Conservation (phyloP, 2,329 filamentous ascomycete species). For the Neoarthrinium moseri region DNA sequence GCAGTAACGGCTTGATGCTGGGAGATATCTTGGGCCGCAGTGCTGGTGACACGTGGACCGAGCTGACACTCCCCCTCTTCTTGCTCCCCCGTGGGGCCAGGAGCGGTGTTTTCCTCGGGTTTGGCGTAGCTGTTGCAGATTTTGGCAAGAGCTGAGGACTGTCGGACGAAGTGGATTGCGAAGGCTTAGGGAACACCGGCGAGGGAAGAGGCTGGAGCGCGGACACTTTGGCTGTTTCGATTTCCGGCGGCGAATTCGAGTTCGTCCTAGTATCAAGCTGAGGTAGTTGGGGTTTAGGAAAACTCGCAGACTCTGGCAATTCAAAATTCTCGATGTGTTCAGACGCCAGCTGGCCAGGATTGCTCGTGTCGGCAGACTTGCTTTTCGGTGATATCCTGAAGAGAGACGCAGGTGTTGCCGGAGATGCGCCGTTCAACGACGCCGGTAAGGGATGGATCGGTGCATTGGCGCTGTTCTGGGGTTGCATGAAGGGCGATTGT, state of each 20-base stretch:
- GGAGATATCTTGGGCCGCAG: constrained; percentile 87
- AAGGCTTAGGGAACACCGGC: constrained; percentile 41
- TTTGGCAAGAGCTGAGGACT: constrained; percentile 64
- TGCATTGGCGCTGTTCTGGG: constrained; percentile 41
- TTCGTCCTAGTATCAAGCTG: constrained; percentile 52
- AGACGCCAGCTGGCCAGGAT: constrained; percentile 40
- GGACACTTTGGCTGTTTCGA: constrained; percentile 48
- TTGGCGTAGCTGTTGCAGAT: constrained; percentile 40
- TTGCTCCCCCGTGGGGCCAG: constrained; percentile 58
- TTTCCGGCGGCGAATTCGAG: constrained; percentile 38
- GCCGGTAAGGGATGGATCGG: constrained; percentile 21
- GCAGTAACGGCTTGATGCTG: constrained; percentile 87
- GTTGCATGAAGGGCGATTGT: constrained; percentile 66
- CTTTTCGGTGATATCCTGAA: constrained; percentile 69
- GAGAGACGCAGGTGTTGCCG: constrained; percentile 83
- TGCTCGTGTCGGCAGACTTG: constrained; percentile 42
- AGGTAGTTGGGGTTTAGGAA: constrained; percentile 43
- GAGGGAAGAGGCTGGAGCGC: constrained; percentile 48
- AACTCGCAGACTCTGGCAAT: constrained; percentile 70
- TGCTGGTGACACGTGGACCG: constrained; percentile 80
- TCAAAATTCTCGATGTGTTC: constrained; percentile 59
- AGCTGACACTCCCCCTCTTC: constrained; percentile 70
- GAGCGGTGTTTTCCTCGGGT: constrained; percentile 53
- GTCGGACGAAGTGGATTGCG: constrained; percentile 55
- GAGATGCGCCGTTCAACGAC: constrained; percentile 46